Evolutionary conservation across 2,329 filamentous ascomycete species (phyloP).

Genomic region (Biscogniauxia mediterranea): DNA sequence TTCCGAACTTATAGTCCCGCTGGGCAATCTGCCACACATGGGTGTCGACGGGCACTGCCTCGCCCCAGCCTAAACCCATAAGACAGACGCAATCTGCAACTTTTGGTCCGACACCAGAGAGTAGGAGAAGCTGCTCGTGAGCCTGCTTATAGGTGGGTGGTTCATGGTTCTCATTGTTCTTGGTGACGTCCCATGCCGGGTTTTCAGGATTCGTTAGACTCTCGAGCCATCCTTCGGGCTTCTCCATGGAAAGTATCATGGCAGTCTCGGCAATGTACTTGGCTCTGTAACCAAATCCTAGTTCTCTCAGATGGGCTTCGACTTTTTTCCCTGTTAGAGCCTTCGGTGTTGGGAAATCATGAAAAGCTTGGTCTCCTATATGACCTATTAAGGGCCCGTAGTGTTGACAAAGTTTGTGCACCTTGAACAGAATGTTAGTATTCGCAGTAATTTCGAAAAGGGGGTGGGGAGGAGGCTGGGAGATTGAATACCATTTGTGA

Average conservation of each 20-base stretch:
- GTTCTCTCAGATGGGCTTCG: constrained; percentile 72
- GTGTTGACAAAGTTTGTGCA: constrained; percentile 82
- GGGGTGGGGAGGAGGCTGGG: not conserved
- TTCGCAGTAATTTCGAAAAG: not conserved
- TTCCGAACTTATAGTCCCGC: constrained; percentile 90
- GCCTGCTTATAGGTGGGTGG: constrained; percentile 70
- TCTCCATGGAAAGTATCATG: constrained; percentile 64
- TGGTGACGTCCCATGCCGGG: constrained; percentile 54
- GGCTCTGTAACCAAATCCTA: constrained; percentile 93
- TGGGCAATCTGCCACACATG: constrained; percentile 99
- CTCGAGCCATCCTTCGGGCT: constrained; percentile 73
- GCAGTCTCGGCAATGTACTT: constrained; percentile 91
- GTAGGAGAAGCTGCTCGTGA: constrained; percentile 72
- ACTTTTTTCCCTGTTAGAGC: constrained; percentile 72
- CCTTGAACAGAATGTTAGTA: constrained; percentile 39
- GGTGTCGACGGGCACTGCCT: constrained; percentile 93
- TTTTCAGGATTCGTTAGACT: constrained; percentile 74
- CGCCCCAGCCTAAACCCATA: constrained; percentile 94
- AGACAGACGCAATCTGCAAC: constrained; percentile 95
- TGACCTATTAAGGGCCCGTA: constrained; percentile 78
- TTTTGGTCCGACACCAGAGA: constrained; percentile 92
- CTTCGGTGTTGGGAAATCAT: constrained; percentile 81
- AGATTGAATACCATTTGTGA: constrained; percentile 74
- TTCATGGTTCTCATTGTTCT: constrained; percentile 45
- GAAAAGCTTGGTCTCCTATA: constrained; percentile 68